phyloP scores from a whole-genome alignment of 208 protist genomes.

The Trypanosoma melophagium region DNA sequence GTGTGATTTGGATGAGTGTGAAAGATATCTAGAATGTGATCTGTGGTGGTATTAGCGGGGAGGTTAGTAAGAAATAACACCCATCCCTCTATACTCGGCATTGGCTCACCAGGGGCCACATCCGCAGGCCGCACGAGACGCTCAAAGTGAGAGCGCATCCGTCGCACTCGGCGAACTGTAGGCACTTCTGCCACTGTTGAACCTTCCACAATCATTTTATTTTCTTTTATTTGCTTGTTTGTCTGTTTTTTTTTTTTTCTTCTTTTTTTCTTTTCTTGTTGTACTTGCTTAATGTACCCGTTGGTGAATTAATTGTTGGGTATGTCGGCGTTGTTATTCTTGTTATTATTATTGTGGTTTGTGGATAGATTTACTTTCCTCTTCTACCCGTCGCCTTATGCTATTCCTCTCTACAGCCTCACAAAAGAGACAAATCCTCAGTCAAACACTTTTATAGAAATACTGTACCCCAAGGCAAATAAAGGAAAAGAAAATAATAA shows the following conservation, averaged over 20 bases:
- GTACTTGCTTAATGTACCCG: too few species aligned
- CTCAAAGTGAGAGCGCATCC: conserved; percentile 71
- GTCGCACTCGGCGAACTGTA: conserved; percentile 63
- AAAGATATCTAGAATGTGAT: conserved; percentile 69
- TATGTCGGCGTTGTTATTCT: too few species aligned
- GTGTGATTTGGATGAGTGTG: conserved; percentile 5
- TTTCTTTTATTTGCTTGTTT: not conserved
- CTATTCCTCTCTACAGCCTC: too few species aligned
- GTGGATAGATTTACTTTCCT: too few species aligned
- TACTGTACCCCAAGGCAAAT: too few species aligned
- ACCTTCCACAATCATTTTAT: not conserved
- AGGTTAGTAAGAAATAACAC: conserved; percentile 71
- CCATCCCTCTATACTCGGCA: conserved; percentile 87
- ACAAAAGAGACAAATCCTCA: too few species aligned
- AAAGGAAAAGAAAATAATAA: too few species aligned
- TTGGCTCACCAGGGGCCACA: conserved; percentile 54
- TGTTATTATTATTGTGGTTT: too few species aligned
- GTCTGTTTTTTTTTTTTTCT: not conserved
- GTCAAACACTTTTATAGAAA: too few species aligned
- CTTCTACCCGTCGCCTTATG: too few species aligned
- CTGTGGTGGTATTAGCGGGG: conserved; percentile 55
- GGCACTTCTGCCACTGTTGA: conserved; percentile 30
- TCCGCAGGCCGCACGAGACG: conserved; percentile 62
- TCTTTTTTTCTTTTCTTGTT: not conserved
- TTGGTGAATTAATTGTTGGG: too few species aligned